Evolutionary conservation across 768 basidiomycete genomes (phyloP).

Genomic region (Boletus huronensis): DNA sequence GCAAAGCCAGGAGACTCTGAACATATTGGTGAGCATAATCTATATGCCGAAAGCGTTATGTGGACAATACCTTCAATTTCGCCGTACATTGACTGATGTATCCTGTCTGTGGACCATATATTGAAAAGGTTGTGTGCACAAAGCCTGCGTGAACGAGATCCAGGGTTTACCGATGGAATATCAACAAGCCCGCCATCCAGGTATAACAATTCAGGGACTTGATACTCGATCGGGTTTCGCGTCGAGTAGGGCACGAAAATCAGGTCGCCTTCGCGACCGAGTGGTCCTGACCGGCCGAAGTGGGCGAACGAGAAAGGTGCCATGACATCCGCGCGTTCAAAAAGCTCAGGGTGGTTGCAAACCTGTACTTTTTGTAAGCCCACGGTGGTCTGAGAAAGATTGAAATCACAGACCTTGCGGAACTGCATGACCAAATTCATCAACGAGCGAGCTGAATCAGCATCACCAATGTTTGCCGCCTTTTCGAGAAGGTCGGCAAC

Average conservation of each 20-base stretch:
- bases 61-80: constrained; percentile 45
- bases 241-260: constrained; percentile 82
- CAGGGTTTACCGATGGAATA: constrained; percentile 56
- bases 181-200: constrained; percentile 70
- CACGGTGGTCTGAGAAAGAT: not conserved
- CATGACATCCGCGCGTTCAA: constrained; percentile 93
- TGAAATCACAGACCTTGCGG: constrained; percentile 64
- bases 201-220: constrained; percentile 73
- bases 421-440: constrained; percentile 99
- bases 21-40: constrained; percentile 17
- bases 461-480: constrained; percentile 87
- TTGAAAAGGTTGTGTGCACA: constrained; percentile 69
- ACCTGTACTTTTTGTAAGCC: constrained; percentile 46
- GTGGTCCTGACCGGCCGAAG: constrained; percentile 75
- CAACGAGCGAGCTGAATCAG: constrained; percentile 85
- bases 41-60: not conserved
- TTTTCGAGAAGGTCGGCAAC: constrained; percentile 92
- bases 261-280: constrained; percentile 87
- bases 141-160: constrained; percentile 47
- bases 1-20: constrained; percentile 59
- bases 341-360: constrained; percentile 97
- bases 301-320: constrained; percentile 88
- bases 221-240: constrained; percentile 78
- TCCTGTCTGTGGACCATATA: constrained; percentile 88
- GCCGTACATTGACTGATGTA: constrained; percentile 65